phyloP scores from a whole-genome alignment of 805 yeast species.

The Ogataea degrootiae region DNA sequence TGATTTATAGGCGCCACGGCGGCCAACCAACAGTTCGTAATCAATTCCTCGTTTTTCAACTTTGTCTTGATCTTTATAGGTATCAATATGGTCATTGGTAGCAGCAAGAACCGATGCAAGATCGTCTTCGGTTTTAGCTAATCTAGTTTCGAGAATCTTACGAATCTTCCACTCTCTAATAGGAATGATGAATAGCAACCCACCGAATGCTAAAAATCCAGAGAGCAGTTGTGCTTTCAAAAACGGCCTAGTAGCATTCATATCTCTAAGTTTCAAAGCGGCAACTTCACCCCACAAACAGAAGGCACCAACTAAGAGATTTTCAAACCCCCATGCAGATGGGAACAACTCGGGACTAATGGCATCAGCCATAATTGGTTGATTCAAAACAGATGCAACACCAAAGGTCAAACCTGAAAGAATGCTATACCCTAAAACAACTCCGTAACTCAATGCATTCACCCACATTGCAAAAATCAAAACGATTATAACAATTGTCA shows the following conservation, averaged over 20 bases:
- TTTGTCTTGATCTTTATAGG: background rate
- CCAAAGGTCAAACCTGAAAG: slow-evolving; percentile 44
- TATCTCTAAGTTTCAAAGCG: slow-evolving; percentile 23
- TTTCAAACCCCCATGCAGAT: slow-evolving; percentile 28
- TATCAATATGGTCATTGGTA: background rate
- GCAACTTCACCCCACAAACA: slow-evolving; percentile 27
- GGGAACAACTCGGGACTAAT: slow-evolving; percentile 25
- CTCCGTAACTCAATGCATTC: slow-evolving; percentile 27
- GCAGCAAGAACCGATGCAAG: slow-evolving; percentile 4
- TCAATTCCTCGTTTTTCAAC: background rate
- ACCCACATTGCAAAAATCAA: slow-evolving; percentile 46
- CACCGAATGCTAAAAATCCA: slow-evolving; percentile 46
- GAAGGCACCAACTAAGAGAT: slow-evolving; percentile 26
- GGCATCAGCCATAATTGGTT: slow-evolving; percentile 28
- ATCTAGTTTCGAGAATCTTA: slow-evolving; percentile 25
- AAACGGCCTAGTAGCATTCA: slow-evolving; percentile 36
- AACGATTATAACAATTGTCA: slow-evolving; percentile 31
- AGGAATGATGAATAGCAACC: slow-evolving; percentile 36
- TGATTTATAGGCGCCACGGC: slow-evolving; percentile 12
- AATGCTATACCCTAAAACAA: slow-evolving; percentile 34
- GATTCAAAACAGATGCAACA: slow-evolving; percentile 32
- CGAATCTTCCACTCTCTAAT: slow-evolving; percentile 50
- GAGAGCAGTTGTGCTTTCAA: slow-evolving; percentile 57
- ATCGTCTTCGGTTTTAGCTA: slow-evolving; percentile 9
- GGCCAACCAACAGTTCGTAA: slow-evolving; percentile 4